Conservation (phyloP, 768 basidiomycete species). For the Leucosporidium creatinivorum region DNA sequence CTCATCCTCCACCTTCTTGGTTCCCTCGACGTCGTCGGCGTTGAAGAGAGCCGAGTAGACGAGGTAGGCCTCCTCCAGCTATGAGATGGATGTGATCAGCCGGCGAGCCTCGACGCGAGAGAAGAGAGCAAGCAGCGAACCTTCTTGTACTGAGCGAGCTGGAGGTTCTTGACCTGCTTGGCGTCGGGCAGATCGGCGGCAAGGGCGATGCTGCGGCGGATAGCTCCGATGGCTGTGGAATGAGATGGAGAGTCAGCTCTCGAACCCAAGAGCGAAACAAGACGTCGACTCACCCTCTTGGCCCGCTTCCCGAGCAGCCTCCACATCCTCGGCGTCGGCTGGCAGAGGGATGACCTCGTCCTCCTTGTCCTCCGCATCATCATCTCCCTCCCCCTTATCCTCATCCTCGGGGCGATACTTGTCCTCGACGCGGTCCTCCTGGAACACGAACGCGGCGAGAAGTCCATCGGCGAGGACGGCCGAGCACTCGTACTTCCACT, state of each 20-base stretch:
- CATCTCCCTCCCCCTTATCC: slow-evolving; percentile 6
- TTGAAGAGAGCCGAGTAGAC: slow-evolving; percentile 29
- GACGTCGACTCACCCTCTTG: slow-evolving; percentile 11
- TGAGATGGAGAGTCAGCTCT: too few relatives aligned
- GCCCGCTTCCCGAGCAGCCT: slow-evolving; percentile 12
- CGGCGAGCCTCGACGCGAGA: neutral
- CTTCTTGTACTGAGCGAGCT: slow-evolving; percentile 24
- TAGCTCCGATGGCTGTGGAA: neutral
- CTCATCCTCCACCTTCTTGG: slow-evolving; percentile 8
- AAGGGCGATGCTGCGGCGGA: slow-evolving; percentile 1
- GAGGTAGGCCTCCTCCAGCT: slow-evolving; percentile 27
- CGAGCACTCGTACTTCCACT: too few relatives aligned
- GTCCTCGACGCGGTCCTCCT: slow-evolving; percentile 23
- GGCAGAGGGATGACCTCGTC: slow-evolving; percentile 20
- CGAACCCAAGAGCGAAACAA: neutral
- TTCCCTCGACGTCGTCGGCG: slow-evolving; percentile 10
- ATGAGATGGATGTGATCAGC: neutral
- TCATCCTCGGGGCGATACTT: slow-evolving; percentile 21
- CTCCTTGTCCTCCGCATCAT: neutral
- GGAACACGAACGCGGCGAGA: slow-evolving; percentile 11
- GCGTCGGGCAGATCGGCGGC: neutral
- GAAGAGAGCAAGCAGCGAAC: neutral
- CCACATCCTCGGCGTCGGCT: slow-evolving; percentile 17
- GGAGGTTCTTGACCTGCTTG: slow-evolving; percentile 1
- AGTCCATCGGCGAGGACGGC: neutral